Evolutionary conservation across 306 rosid genomes (phyloP).

Genomic region (Castanea mollissima): DNA sequence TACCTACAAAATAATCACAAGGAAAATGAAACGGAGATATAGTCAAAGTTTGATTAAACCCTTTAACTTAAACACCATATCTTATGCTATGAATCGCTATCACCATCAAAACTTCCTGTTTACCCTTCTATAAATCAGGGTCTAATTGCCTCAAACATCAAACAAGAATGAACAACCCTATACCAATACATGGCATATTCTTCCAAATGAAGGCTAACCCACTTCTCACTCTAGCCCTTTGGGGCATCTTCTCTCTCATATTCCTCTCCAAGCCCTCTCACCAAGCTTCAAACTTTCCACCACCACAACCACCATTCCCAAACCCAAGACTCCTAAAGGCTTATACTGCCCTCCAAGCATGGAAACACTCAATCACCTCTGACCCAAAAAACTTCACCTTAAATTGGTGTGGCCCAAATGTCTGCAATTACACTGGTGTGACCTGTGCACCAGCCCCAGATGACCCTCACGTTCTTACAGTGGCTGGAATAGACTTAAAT

Average conservation of each 20-base stretch:
- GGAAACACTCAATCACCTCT: conserved; percentile 64
- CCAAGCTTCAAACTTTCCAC: conserved; percentile 30
- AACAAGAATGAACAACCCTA: not conserved
- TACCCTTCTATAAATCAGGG: conserved; percentile 31
- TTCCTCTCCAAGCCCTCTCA: conserved; percentile 49
- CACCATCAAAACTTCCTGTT: not conserved
- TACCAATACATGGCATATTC: conserved; percentile 20
- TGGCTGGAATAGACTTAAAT: conserved; percentile 89
- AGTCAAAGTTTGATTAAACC: not conserved
- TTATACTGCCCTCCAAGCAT: conserved; percentile 74
- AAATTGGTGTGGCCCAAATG: conserved; percentile 68
- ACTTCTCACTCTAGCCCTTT: conserved; percentile 1
- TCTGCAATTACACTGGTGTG: conserved; percentile 83
- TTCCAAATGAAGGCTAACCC: conserved; percentile 26
- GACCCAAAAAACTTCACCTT: conserved; percentile 69
- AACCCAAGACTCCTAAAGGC: conserved; percentile 77
- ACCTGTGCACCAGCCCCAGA: conserved; percentile 73
- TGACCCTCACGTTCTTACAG: conserved; percentile 56
- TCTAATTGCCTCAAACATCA: not conserved
- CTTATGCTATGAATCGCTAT: not conserved
- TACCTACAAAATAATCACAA: not conserved
- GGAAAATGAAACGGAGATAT: not conserved
- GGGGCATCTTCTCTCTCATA: conserved; percentile 5
- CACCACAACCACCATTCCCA: conserved; percentile 29
- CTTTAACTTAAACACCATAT: not conserved